A percentile compares a stretch with the other conserved stretches of the same genome.
phyloP scores from a whole-genome alignment of 306 rosid species.

The Cucumis melo region DNA sequence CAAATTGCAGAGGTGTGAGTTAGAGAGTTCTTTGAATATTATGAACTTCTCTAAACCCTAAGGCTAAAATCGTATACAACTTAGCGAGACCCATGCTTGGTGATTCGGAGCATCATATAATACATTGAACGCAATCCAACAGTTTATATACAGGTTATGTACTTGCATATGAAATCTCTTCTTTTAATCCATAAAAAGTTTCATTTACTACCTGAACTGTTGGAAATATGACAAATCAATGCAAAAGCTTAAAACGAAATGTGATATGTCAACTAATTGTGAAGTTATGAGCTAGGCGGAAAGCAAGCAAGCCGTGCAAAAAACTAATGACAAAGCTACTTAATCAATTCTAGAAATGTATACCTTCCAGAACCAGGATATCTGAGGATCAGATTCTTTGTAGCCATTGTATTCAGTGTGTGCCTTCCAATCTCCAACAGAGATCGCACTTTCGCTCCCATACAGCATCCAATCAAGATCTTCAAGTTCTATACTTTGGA shows the following conservation, averaged over 20 bases:
- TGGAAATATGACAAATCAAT: not conserved
- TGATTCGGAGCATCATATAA: too few relatives aligned
- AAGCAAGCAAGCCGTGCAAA: not conserved
- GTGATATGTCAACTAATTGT: not conserved
- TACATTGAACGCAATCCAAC: too few relatives aligned
- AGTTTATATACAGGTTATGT: not conserved
- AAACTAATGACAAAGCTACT: not conserved
- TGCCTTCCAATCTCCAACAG: conserved; percentile 85
- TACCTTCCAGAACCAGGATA: conserved; percentile 98
- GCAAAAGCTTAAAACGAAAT: not conserved
- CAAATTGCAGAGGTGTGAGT: too few relatives aligned
- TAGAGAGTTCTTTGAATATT: too few relatives aligned
- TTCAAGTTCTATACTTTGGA: conserved; percentile 57
- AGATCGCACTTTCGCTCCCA: conserved; percentile 59
- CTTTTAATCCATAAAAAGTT: not conserved
- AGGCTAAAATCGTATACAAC: too few relatives aligned
- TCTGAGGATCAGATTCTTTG: conserved; percentile 72
- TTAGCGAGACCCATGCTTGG: too few relatives aligned
- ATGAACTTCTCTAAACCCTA: too few relatives aligned
- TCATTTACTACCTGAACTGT: not conserved
- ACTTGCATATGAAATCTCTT: not conserved
- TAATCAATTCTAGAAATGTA: conserved; percentile 8
- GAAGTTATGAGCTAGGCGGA: not conserved
- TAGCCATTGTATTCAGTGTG: conserved; percentile 81
- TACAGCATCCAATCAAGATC: conserved; percentile 91